A percentile compares a stretch with the other conserved stretches of the same genome.
Evolutionary conservation across 2,329 filamentous ascomycete species (phyloP).

Genomic region (Diaporthe destruens): DNA sequence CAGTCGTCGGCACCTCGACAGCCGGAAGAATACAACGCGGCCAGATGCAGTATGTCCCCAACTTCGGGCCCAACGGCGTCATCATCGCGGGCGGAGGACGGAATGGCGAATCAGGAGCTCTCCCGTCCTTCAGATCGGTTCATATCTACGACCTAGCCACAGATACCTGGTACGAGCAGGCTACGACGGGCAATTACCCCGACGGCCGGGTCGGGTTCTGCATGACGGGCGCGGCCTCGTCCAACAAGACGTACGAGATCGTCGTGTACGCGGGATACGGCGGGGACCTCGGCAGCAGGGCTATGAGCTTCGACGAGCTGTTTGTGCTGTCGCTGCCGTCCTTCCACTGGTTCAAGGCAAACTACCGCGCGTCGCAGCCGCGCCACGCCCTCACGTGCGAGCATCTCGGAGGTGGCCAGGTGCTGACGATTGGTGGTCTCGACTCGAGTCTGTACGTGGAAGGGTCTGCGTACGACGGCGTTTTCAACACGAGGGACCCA

Average conservation of each 20-base stretch:
- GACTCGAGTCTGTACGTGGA: slow-evolving; percentile 40
- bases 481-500: slow-evolving; percentile 43
- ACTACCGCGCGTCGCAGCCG: slow-evolving; percentile 42
- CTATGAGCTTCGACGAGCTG: slow-evolving; percentile 41
- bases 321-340: slow-evolving; percentile 46
- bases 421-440: slow-evolving; percentile 54
- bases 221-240: slow-evolving; percentile 44
- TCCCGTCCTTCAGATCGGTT: slow-evolving; percentile 39
- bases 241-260: slow-evolving; percentile 45
- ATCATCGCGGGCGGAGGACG: slow-evolving; percentile 16
- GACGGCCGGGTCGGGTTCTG: slow-evolving; percentile 43
- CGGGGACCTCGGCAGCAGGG: slow-evolving; percentile 35
- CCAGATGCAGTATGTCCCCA: slow-evolving; percentile 34
- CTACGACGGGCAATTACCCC: slow-evolving; percentile 42
- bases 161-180: slow-evolving; percentile 44
- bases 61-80: slow-evolving; percentile 35
- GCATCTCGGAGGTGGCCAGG: slow-evolving; percentile 52
- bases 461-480: slow-evolving; percentile 32
- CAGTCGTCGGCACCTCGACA: slow-evolving; percentile 19
- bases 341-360: slow-evolving; percentile 45
- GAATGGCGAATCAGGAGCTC: not conserved
- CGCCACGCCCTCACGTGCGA: slow-evolving; percentile 45
- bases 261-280: slow-evolving; percentile 45
- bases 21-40: slow-evolving; percentile 13
- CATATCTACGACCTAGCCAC: slow-evolving; percentile 43